Percentiles rank a stretch among this genome's conserved stretches.
These are phyloP conservation scores for Elsinoe arachidis DNA, from an alignment of 2,329 filamentous ascomycete genomes.

Conservation along the genomic window DNA sequence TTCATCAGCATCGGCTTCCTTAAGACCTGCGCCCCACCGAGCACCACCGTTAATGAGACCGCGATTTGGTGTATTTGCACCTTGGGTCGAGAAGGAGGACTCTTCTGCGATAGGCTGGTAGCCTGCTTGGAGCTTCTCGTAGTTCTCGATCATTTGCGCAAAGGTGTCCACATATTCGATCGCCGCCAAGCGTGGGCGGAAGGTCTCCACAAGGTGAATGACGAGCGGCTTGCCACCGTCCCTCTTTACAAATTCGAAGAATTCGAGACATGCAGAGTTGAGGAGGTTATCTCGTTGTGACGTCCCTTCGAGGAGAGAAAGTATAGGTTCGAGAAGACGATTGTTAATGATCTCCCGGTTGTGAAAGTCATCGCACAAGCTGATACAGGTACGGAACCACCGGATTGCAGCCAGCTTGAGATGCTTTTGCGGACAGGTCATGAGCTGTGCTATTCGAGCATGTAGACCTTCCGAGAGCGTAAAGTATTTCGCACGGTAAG, in stretches of 20 bases:
- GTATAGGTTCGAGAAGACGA: conserved; percentile 70
- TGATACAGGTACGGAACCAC: conserved; percentile 81
- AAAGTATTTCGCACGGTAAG: conserved; percentile 78
- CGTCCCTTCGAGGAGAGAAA: conserved; percentile 74
- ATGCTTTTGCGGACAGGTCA: conserved; percentile 80
- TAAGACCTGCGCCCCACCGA: conserved; percentile 58
- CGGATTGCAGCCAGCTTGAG: conserved; percentile 85
- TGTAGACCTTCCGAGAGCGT: conserved; percentile 72
- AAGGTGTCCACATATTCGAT: conserved; percentile 85
- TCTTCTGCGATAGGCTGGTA: conserved; percentile 49
- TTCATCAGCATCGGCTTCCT: conserved; percentile 75
- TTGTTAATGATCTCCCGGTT: conserved; percentile 75
- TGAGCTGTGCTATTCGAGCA: conserved; percentile 70
- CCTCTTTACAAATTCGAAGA: conserved; percentile 79
- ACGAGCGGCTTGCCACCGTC: conserved; percentile 75
- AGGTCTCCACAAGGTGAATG: conserved; percentile 73
- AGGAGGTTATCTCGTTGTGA: conserved; percentile 89
- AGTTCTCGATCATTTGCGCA: conserved; percentile 62
- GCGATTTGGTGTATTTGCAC: conserved; percentile 45
- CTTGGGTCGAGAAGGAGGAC: conserved; percentile 58
- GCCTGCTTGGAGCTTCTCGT: conserved; percentile 68
- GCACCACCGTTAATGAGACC: conserved; percentile 48
- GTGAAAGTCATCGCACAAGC: conserved; percentile 85
- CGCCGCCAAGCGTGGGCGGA: conserved; percentile 64
- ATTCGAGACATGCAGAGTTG: conserved; percentile 85